Conservation (phyloP, 2,329 filamentous ascomycete genomes). For the Cladophialophora chaetospira region DNA sequence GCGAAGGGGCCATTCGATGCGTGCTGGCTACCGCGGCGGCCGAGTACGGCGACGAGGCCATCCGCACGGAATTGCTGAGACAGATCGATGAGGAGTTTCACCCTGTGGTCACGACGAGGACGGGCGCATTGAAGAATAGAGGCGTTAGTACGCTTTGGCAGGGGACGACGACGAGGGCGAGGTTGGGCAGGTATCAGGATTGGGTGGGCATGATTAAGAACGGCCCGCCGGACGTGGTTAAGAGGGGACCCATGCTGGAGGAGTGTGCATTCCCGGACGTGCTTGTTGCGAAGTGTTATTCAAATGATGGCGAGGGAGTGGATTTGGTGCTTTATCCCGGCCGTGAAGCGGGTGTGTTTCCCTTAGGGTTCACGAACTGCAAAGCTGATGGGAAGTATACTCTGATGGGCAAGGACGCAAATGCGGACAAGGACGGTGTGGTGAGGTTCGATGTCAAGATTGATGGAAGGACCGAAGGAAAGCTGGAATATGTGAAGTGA, state of each 20-base stretch:
- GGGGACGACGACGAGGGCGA: constrained; percentile 8
- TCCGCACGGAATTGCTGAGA: constrained; percentile 13
- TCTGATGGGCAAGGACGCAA: constrained; percentile 6
- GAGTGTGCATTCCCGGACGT: constrained; percentile 21
- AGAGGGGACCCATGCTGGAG: constrained; percentile 16
- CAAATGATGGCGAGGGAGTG: constrained; percentile 12
- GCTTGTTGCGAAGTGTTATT: constrained; percentile 22
- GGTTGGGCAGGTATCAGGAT: constrained; percentile 19
- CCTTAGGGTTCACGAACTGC: constrained; percentile 6
- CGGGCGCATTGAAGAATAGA: constrained; percentile 20
- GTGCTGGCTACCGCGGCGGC: constrained; percentile 19
- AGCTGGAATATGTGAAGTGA: constrained; percentile 4
- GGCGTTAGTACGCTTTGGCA: constrained; percentile 16
- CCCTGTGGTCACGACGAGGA: constrained; percentile 16
- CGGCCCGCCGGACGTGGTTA: constrained; percentile 12
- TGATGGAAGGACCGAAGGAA: constrained; percentile 11
- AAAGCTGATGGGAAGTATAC: constrained; percentile 8
- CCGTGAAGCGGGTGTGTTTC: constrained; percentile 6
- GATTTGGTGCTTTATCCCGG: constrained; percentile 23
- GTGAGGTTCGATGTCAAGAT: constrained; percentile 11
- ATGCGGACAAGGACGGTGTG: constrained; percentile 5
- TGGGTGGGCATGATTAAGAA: constrained; percentile 17
- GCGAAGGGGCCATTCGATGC: constrained; percentile 18
- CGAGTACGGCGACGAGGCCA: constrained; percentile 24
- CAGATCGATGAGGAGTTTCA: constrained; percentile 28